Evolutionary conservation across 176 grass and related monocot species (phyloP).

Genomic region (Hordeum marinum): DNA sequence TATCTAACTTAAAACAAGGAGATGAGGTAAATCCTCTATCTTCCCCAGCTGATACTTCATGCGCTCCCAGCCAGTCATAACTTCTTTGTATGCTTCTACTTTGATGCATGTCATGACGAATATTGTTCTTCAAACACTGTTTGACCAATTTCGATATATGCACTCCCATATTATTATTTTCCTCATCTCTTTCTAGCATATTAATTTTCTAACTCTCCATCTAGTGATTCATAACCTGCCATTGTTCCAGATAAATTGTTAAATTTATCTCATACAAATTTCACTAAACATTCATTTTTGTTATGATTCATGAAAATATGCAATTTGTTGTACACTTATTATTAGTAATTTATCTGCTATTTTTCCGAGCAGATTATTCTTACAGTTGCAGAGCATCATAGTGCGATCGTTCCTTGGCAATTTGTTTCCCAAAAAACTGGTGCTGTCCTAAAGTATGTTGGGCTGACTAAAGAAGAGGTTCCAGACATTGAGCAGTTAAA

Average conservation of each 20-base stretch:
- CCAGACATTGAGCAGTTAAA: constrained; percentile 86
- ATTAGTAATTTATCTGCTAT: neutral
- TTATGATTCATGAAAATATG: constrained; percentile 6
- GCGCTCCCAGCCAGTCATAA: neutral
- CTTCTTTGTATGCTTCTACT: neutral
- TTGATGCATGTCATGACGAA: neutral
- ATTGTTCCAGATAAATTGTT: neutral
- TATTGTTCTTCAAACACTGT: neutral
- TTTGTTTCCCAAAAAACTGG: constrained; percentile 74
- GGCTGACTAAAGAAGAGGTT: constrained; percentile 73
- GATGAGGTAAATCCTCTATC: constrained; percentile 56
- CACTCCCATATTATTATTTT: neutral
- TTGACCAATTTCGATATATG: neutral
- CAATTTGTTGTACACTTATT: neutral
- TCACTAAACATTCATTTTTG: neutral
- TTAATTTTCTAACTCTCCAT: neutral
- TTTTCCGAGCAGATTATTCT: constrained; percentile 56
- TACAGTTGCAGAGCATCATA: constrained; percentile 89
- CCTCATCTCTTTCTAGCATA: neutral
- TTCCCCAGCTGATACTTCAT: neutral
- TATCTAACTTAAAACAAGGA: constrained; percentile 72
- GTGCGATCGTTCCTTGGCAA: constrained; percentile 94
- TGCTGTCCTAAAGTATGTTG: constrained; percentile 83
- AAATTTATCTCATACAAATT: neutral
- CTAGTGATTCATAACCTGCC: neutral